Evolutionary conservation across 1,139 yeast species (phyloP).

Genomic region (Saccharomyces hybrid): DNA sequence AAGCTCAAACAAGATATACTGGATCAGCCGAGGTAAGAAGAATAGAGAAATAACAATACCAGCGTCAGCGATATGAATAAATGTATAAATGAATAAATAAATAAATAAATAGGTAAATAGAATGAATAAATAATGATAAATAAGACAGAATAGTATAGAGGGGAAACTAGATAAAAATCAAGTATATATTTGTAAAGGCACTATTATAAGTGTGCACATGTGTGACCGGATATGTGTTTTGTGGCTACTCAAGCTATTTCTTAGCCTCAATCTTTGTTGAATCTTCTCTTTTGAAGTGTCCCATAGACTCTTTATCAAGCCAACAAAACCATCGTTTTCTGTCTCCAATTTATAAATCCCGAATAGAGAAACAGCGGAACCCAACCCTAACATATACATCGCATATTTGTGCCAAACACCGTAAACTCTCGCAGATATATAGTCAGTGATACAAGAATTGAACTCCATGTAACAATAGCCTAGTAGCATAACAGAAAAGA

Average conservation of each 20-base stretch:
- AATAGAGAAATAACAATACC: not conserved
- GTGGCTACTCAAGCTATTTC: not conserved
- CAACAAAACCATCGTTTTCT: constrained; percentile 55
- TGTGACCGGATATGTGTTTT: not conserved
- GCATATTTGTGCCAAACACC: constrained; percentile 61
- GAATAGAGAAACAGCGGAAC: constrained; percentile 53
- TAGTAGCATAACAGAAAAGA: constrained; percentile 48
- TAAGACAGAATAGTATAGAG: not conserved
- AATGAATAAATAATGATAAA: not conserved
- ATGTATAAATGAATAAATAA: constrained; percentile 7
- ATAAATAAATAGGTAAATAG: constrained; percentile 1
- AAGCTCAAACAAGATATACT: not conserved
- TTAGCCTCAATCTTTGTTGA: constrained; percentile 5
- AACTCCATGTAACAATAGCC: constrained; percentile 66
- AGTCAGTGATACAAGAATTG: constrained; percentile 72
- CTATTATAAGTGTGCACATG: not conserved
- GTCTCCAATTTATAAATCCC: constrained; percentile 67
- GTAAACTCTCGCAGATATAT: constrained; percentile 66
- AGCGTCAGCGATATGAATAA: constrained; percentile 8
- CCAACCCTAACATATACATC: constrained; percentile 52
- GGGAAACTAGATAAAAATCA: not conserved
- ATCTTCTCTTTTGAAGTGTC: constrained; percentile 10
- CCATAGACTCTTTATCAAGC: constrained; percentile 40
- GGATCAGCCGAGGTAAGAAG: not conserved
- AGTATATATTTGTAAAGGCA: not conserved